Base-by-base conservation (phyloP, 1,284 basidiomycete species). In the Vanrija pseudolonga region DNA sequence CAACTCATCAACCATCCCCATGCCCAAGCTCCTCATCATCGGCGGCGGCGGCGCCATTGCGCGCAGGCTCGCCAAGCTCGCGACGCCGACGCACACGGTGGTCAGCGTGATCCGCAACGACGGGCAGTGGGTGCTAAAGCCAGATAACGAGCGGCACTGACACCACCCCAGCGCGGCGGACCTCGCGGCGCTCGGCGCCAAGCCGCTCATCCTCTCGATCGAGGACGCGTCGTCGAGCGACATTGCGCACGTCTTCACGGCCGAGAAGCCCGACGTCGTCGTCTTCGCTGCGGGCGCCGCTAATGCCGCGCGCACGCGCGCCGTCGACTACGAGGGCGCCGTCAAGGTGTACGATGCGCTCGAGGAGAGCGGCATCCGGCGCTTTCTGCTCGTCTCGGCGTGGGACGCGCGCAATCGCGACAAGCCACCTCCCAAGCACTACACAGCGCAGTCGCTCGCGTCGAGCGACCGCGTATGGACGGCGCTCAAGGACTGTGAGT, bases 261-360 rank as follows among this genome's bases (percentile, higher is more conserved):
- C 78, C 3, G 69, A 77, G n/a, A 75, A 82, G 45, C 76, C 77
- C 6, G 69, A 78, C 55, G 77, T 83, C 20, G 82, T 89, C 15
- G 80, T 87, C 59, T 88, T 85, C 65, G 76, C 81, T 19, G 85
- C 85, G 0, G 87, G 87, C 2, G 84, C 87, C 0, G 86, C 85
- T 0, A 85, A 85, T 0, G 85, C 85, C 63, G 86, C 84, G 7
- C 74, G 86, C 32, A 87, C 84, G 1, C 81, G 81, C 60, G 79
- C 79, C 22, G 86, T 89, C 11, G 88, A 89, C 68, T 83, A 84
- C 64, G 81, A 84, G 48, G 87, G 85, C 3, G 85, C 86, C 0
- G 63, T 88, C 51, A 88, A 87, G 71, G 82, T 86, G 0, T 88
- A 84, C 65, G 85, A 88, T 62, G 87, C 85, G 0, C 79, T 88